Evolutionary conservation across 2,329 filamentous ascomycete genomes (phyloP).

Genomic region (Fusarium succisae): DNA sequence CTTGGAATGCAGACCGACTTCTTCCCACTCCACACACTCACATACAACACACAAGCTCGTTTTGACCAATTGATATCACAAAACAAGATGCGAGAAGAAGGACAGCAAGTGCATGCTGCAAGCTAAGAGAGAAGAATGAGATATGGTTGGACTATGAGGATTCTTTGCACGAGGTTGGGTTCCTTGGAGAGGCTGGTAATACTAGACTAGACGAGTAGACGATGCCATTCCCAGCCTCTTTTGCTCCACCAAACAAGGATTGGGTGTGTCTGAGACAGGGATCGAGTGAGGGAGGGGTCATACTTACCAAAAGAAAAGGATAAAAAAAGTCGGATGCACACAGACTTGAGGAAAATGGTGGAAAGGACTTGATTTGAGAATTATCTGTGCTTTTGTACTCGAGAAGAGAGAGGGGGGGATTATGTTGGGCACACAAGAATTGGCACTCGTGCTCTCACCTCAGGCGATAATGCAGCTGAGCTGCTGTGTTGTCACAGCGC

Average conservation of each 20-base stretch:
- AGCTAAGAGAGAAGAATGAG: constrained; percentile 38
- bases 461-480: constrained; percentile 18
- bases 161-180: constrained; percentile 43
- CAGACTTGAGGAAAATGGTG: not conserved
- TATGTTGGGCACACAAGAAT: constrained; percentile 22
- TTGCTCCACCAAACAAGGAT: constrained; percentile 33
- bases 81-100: constrained; percentile 44
- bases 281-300: not conserved
- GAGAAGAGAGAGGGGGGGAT: not conserved
- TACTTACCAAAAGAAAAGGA: constrained; percentile 25
- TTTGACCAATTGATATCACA: constrained; percentile 48
- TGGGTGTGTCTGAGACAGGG: constrained; percentile 16
- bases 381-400: not conserved
- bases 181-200: constrained; percentile 37
- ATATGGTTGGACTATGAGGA: constrained; percentile 48
- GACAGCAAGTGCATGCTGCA: constrained; percentile 42
- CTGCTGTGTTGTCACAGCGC: constrained; percentile 33
- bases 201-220: not conserved
- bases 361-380: not conserved
- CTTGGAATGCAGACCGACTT: constrained; percentile 39
- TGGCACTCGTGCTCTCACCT: constrained; percentile 20
- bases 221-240: constrained; percentile 41
- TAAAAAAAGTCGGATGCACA: not conserved
- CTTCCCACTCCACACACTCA: constrained; percentile 47
- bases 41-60: constrained; percentile 36